Percentiles rank a stretch among this genome's conserved stretches.
Conservation (phyloP, 2,329 filamentous ascomycete genomes). For the Alternaria ventricosa region DNA sequence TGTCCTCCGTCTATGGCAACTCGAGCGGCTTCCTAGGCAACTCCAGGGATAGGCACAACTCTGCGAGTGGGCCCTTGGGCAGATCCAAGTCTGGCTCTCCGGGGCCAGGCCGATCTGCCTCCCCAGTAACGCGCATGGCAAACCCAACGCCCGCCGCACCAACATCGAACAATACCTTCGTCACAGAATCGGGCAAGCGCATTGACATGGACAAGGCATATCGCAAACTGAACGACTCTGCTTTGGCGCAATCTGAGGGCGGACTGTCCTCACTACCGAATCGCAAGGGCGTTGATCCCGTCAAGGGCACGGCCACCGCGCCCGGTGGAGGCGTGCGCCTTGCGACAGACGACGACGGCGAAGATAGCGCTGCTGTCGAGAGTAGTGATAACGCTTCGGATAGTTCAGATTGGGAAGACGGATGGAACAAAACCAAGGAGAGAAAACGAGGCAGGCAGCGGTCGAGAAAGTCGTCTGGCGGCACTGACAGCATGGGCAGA, state of each 20-base stretch:
- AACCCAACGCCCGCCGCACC: conserved; percentile 56
- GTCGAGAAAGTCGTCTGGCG: conserved; percentile 40
- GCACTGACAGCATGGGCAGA: conserved; percentile 45
- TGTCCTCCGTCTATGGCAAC: conserved; percentile 52
- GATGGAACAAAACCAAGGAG: conserved; percentile 46
- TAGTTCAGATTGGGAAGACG: conserved; percentile 71
- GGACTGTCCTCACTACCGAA: conserved; percentile 63
- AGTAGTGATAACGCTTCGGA: conserved; percentile 68
- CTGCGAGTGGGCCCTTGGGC: conserved; percentile 47
- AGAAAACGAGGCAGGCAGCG: conserved; percentile 50
- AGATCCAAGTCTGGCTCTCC: conserved; percentile 51
- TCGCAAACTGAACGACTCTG: conserved; percentile 73
- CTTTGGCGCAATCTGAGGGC: conserved; percentile 68
- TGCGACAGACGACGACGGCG: conserved; percentile 52
- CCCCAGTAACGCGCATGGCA: conserved; percentile 50
- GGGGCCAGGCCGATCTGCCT: conserved; percentile 43
- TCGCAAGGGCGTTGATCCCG: conserved; percentile 57
- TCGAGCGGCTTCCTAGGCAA: conserved; percentile 29
- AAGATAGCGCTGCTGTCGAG: conserved; percentile 66
- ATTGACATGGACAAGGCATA: conserved; percentile 75
- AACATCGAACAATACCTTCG: conserved; percentile 51
- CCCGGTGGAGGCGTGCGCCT: conserved; percentile 63
- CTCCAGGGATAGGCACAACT: conserved; percentile 47
- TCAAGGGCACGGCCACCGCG: conserved; percentile 51
- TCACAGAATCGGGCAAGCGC: conserved; percentile 66